Evolutionary conservation across 1,284 basidiomycete genomes (phyloP).

Genomic region (Takashimella tepidaria): DNA sequence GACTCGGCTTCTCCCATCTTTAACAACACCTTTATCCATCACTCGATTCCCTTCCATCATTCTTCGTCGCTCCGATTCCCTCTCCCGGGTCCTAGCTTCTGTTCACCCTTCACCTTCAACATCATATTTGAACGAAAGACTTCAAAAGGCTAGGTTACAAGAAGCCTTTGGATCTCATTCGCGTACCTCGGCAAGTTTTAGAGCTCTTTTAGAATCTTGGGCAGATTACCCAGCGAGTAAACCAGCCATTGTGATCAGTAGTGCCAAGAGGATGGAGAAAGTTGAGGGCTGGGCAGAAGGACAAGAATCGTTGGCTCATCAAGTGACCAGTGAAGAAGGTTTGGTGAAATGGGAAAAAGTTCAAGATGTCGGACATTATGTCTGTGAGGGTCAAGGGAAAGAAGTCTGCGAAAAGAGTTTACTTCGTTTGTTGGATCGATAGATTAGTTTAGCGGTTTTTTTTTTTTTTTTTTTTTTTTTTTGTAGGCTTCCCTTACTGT

Average conservation of each 20-base stretch:
- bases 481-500: neutral
- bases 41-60: constrained; percentile 32
- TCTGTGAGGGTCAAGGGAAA: constrained; percentile 27
- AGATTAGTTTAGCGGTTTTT: neutral
- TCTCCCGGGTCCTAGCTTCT: constrained; percentile 35
- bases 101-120: constrained; percentile 29
- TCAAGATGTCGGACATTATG: constrained; percentile 26
- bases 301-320: constrained; percentile 34
- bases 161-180: constrained; percentile 38
- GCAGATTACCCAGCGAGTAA: constrained; percentile 25
- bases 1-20: constrained; percentile 27
- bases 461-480: neutral
- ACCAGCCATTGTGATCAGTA: constrained; percentile 33
- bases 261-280: constrained; percentile 24
- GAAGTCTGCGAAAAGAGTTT: constrained; percentile 16
- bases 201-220: constrained; percentile 26
- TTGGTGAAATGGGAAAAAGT: constrained; percentile 36
- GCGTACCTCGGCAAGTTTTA: constrained; percentile 30
- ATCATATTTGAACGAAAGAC: constrained; percentile 26
- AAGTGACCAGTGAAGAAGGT: constrained; percentile 35
- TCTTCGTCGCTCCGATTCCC: constrained; percentile 29
- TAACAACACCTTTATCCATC: constrained; percentile 34
- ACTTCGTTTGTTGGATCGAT: neutral
- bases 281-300: constrained; percentile 36
- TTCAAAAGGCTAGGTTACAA: constrained; percentile 36